Evolutionary conservation across 1,284 basidiomycete species (phyloP).

Genomic region (Athelia psychrophila): DNA sequence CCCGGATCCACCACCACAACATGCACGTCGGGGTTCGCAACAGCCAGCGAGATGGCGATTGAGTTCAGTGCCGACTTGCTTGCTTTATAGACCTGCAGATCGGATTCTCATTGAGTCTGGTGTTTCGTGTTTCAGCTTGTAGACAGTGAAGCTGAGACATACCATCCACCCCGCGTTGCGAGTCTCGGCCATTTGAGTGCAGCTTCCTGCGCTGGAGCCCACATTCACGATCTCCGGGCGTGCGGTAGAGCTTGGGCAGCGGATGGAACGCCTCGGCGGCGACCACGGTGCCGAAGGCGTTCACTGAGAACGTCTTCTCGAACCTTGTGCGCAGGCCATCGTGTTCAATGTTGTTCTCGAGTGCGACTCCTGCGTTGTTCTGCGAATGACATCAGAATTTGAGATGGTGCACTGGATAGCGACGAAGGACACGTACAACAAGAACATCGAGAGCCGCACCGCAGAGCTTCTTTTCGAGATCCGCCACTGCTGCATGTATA

Average conservation of each 20-base stretch:
- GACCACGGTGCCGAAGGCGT: not conserved
- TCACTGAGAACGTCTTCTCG: not conserved
- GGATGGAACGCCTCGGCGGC: not conserved
- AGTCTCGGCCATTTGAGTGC: not conserved
- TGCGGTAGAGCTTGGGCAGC: not conserved
- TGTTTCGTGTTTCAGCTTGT: no score
- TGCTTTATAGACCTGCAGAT: not conserved
- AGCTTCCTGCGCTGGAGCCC: not conserved
- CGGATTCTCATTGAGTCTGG: not conserved
- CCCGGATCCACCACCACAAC: not conserved
- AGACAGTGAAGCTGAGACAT: no score
- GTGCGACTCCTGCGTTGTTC: not conserved
- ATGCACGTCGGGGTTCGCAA: not conserved
- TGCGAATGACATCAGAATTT: not conserved
- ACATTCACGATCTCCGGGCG: not conserved
- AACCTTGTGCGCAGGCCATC: not conserved
- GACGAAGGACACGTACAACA: not conserved
- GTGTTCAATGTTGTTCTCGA: not conserved
- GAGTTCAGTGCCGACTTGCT: not conserved
- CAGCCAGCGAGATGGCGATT: not conserved
- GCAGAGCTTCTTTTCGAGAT: not conserved
- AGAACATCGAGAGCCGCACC: not conserved
- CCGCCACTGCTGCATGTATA: not conserved
- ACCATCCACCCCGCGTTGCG: no score
- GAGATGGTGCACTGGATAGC: not conserved